phyloP scores from a whole-genome alignment of 805 yeast species.

The Zygosaccharomyces bisporus region DNA sequence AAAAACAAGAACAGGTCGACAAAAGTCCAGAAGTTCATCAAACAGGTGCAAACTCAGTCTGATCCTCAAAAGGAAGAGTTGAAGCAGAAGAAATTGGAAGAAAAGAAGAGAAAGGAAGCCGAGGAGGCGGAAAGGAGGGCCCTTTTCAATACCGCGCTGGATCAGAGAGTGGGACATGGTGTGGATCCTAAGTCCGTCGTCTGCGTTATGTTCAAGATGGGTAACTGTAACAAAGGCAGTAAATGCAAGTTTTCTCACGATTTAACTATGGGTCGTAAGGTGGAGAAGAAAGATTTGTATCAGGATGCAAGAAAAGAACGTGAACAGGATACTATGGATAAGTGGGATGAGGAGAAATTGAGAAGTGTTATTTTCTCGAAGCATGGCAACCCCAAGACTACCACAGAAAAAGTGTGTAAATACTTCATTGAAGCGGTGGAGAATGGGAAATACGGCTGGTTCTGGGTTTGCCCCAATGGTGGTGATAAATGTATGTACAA shows the following conservation, averaged over 20 bases:
- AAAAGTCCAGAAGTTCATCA: conserved; percentile 72
- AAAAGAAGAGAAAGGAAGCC: conserved; percentile 85
- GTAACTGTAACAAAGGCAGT: conserved; percentile 75
- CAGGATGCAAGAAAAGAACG: conserved; percentile 74
- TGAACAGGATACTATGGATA: conserved; percentile 85
- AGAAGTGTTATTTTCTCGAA: conserved; percentile 81
- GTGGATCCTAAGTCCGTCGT: conserved; percentile 94
- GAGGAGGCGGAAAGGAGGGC: conserved; percentile 87
- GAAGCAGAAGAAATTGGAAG: conserved; percentile 60
- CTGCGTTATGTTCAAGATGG: conserved; percentile 85
- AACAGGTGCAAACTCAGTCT: conserved; percentile 62
- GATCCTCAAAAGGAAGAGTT: conserved; percentile 75
- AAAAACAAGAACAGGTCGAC: conserved; percentile 93
- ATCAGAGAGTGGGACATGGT: conserved; percentile 91
- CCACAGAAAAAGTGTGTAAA: conserved; percentile 94
- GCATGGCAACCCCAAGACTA: conserved; percentile 90
- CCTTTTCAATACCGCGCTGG: conserved; percentile 61
- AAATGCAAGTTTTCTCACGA: conserved; percentile 94
- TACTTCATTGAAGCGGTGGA: conserved; percentile 95
- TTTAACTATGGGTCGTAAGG: conserved; percentile 76
- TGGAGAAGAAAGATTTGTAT: conserved; percentile 86
- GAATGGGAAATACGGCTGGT: conserved; percentile 97
- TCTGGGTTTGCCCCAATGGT: conserved; percentile 95
- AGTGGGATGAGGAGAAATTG: conserved; percentile 95
- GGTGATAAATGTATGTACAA: conserved; percentile 90